Evolutionary conservation across 305 asterid species (phyloP), one percentile per base, ranked within the genome.

Genomic region (Solanum hybrid): DNA sequence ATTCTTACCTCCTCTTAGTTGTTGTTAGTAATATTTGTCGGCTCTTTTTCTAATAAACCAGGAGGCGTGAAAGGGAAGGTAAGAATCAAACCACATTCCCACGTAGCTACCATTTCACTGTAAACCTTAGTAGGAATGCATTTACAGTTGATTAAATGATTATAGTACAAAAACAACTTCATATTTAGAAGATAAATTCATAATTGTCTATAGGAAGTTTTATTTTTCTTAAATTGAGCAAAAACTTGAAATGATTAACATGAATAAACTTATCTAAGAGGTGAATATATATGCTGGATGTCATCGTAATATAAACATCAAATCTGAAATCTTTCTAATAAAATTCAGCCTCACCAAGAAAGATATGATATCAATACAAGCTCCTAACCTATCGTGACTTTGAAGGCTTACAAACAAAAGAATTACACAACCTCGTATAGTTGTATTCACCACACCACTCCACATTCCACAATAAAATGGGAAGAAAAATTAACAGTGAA

Each of bases 301-400:
- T 40, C 8, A 82, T 12, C 22, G 34, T 39, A 42, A 82, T 40
- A 82, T 40, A 82, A 82, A 28, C 71, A 82, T 82, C 69, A 82
- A 26, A 28, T 82, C 69, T 1, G 69, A 40, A 40, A 26, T 40
- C 69, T 82, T 61, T 85, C 29, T 6, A 57, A 29, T 85, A 85
- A 85, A 8, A 57, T 57, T 85, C 46, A 29, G 22, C 39, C 29
- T 84, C 88, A 57, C 88, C 88, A 57, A 31, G 76, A 85, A 85
- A 85, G 88, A 85, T 31, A 85, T 22, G 88, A 85, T 33, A n/a
- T 39, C 88, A 85, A 85, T 85, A 57, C 76, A 57, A 85, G 31
- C 76, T 85, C 76, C 88, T 85, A 84, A 85, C 76, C 42, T 57
- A 85, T 57, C 88, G 76, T 33, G 77, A 57, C 76, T 57, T 57